Evolutionary conservation across 768 basidiomycete genomes (phyloP).

Genomic region (Phanerochaete carnosa): DNA sequence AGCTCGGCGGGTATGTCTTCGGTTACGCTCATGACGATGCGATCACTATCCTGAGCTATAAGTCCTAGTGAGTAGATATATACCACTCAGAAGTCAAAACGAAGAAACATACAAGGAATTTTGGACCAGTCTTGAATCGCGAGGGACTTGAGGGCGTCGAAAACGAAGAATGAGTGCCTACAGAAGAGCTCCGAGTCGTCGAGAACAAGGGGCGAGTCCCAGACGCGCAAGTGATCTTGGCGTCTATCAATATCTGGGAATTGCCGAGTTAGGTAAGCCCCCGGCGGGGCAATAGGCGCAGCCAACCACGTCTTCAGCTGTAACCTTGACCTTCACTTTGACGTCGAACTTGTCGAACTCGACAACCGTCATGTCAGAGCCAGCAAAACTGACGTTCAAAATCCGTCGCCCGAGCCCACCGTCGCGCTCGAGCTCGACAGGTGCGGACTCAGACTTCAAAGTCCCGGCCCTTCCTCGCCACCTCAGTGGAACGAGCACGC

Average conservation of each 20-base stretch:
- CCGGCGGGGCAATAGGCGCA: neutral
- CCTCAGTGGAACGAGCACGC: slow-evolving; percentile 25
- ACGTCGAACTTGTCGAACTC: neutral
- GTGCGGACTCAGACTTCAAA: slow-evolving; percentile 67
- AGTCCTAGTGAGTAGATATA: no score
- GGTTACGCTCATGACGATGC: slow-evolving; percentile 3
- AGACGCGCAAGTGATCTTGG: neutral
- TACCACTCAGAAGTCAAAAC: neutral
- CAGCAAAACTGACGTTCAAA: slow-evolving; percentile 72
- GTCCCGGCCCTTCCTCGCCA: slow-evolving; percentile 60
- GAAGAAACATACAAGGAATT: no score
- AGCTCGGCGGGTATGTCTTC: slow-evolving; percentile 33
- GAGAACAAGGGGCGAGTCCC: neutral
- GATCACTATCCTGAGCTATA: no score
- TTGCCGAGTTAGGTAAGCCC: neutral
- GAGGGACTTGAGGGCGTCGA: no score
- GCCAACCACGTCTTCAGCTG: no score
- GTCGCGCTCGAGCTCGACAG: slow-evolving; percentile 59
- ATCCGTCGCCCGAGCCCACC: slow-evolving; percentile 74
- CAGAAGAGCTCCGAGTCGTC: no score
- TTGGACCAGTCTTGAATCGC: no score
- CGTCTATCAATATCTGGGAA: neutral
- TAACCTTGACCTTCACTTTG: neutral
- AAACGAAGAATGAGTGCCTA: no score
- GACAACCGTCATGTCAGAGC: slow-evolving; percentile 6